Evolutionary conservation across 345 rosid species (phyloP), one percentile per base, ranked within the genome.

Genomic region (Combretum micranthum): DNA sequence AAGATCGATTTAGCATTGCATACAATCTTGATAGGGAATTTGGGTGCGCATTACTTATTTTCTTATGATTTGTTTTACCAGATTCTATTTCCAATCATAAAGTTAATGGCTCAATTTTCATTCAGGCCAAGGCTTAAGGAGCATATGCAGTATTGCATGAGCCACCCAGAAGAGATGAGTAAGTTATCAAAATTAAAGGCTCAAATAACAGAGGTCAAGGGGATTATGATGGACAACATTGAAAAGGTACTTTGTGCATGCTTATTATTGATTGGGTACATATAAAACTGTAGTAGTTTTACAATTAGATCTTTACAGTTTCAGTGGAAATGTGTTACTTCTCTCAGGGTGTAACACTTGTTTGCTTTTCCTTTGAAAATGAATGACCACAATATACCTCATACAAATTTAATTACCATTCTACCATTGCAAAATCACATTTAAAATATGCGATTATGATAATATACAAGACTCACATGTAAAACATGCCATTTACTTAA

Each of bases 21-120:
- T 93, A 93, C 77, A 93, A 85, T 78, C 99, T 93, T 64, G 99
- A 93, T 72, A 74, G 96, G 71, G 97, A 93, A 69, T 93, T 93
- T 53, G 97, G 99, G 99, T 93, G 53, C 21, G 42, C 50, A 20
- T 25, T 43, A 8, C 14, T 0, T 2, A 6, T 70, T 26, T 52
- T 49, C 45, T 4, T 5, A 32, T 5, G 39, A 15, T 47, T n/a
- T 42, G 56, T 16, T 26, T 62, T 59, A 42, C 15, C 8, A 0
- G 7, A n/a, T 19, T 55, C 18, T 53, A 39, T 32, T 32, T 32
- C 39, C 39, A 25, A 32, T 15, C 59, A 4, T 53, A 20, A 20
- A 37, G 6, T 54, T 52, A 10, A 12, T 42, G 45, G 44, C 46
- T 42, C 56, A 25, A 43, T 12, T 18, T 57, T 8, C n/a, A n/a